Evolutionary conservation across 2,329 filamentous ascomycete genomes (phyloP), one percentile per base, ranked within the genome.

Genomic region (Tolypocladium tundrense): DNA sequence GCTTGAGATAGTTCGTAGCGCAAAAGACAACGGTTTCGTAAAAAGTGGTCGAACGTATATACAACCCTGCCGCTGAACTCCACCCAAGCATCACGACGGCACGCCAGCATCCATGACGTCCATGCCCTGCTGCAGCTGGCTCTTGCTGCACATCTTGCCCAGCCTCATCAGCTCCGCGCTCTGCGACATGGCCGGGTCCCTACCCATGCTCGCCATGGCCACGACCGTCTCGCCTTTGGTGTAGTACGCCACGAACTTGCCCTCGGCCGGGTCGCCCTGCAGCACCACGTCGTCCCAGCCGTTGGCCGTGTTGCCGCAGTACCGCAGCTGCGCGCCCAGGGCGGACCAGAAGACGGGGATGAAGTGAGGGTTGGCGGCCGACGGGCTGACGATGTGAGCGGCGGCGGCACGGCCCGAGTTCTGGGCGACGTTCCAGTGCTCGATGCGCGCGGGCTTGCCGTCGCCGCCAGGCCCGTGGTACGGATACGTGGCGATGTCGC

Each of bases 351-450:
- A 99, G 55, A 99, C 83, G 0, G 94, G 94, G 59, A 94, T 93
- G 73, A 96, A 97, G 2, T 83, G 78, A 65, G 88, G 85, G 0
- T 85, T 78, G 61, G 80, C 79, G 52, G 79, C 71, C 9, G 58
- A 24, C 16, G 87, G 82, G 66, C 88, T 79, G 63, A 85, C 81
- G 67, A 99, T 96, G 65, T 89, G 84, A 56, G 79, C 79, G 1
- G 91, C 94, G 1, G 88, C 93, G 31, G 82, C 81, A 50, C 93
- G 88, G 3, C 94, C 94, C 1, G 90, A 80, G 68, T 97, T 97
- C 69, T 97, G 94, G 5, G 94, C 94, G 3, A 99, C 94, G 73
- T 97, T 93, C 94, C 94, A 99, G 72, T 99, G 94, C 78, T 99
- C 94, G 68, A 97, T 97, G 62, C 94, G 87, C 1, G 88, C 84